Conservation (phyloP, 1,284 basidiomycete species). For the Prillingera fragicola region DNA sequence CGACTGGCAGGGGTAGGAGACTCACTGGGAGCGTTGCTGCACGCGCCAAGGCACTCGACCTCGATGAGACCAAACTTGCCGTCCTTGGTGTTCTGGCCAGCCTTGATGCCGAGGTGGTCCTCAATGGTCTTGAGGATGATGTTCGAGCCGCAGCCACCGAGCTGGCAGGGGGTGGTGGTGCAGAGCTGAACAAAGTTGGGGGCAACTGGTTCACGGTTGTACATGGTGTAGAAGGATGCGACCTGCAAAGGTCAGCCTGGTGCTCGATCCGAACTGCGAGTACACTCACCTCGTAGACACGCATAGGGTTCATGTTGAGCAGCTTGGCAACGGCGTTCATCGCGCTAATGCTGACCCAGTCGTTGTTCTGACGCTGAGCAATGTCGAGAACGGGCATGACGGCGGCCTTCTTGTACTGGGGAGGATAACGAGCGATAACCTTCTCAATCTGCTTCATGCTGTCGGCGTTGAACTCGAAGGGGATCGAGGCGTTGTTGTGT, state of each 20-base stretch:
- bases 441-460: conserved; percentile 80
- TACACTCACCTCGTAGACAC: conserved; percentile 74
- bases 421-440: conserved; percentile 87
- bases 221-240: conserved; percentile 99
- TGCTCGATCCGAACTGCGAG: not conserved
- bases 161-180: conserved; percentile 98
- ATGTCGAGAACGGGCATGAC: conserved; percentile 95
- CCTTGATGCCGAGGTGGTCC: conserved; percentile 72
- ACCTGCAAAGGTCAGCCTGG: conserved; percentile 51
- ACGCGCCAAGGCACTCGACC: conserved; percentile 95
- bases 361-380: conserved; percentile 94
- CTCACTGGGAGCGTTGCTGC: conserved; percentile 88
- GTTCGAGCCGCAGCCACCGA: conserved; percentile 76
- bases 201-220: conserved; percentile 93
- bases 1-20: not conserved
- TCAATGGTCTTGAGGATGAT: conserved; percentile 83
- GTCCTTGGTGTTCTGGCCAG: conserved; percentile 88
- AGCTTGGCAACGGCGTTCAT: conserved; percentile 97
- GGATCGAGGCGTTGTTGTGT: conserved; percentile 89
- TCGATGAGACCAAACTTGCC: conserved; percentile 97
- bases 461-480: conserved; percentile 77
- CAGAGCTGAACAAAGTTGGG: conserved; percentile 95
- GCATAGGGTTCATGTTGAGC: conserved; percentile 94
- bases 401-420: conserved; percentile 97
- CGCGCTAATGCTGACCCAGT: conserved; percentile 97